Evolutionary conservation across 441 rosid genomes (phyloP).

Genomic region (Populus trichocarpa): DNA sequence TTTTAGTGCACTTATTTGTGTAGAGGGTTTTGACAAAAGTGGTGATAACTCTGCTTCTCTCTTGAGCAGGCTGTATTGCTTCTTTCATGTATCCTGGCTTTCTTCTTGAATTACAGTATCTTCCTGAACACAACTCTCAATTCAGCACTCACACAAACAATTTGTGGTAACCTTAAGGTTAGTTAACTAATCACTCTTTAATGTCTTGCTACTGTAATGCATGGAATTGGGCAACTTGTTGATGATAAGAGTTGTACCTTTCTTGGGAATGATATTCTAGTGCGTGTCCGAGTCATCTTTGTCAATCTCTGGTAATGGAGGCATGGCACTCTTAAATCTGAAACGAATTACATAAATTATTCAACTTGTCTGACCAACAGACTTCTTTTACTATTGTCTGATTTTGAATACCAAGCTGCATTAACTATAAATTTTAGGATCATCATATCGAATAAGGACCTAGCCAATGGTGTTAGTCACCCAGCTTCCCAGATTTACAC

Average conservation of each 20-base stretch:
- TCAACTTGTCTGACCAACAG: neutral
- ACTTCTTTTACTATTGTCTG: neutral
- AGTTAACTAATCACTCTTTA: slow-evolving; percentile 1
- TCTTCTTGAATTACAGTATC: slow-evolving; percentile 92
- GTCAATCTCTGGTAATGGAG: neutral
- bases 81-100: slow-evolving; percentile 79
- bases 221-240: neutral
- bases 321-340: neutral
- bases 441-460: neutral
- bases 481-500: neutral
- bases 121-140: slow-evolving; percentile 96
- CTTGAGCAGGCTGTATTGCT: slow-evolving; percentile 62
- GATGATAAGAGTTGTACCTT: neutral
- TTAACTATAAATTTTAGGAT: neutral
- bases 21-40: slow-evolving; percentile 9
- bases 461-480: neutral
- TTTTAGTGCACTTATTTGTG: neutral
- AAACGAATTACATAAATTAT: neutral
- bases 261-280: neutral
- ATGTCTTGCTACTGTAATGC: neutral
- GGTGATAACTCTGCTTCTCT: slow-evolving; percentile 12
- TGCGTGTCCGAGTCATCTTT: neutral
- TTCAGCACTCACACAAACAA: slow-evolving; percentile 91
- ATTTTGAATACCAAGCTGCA: neutral
- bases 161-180: slow-evolving; percentile 97